These are phyloP conservation scores for Erodium trifolium DNA, from an alignment of 441 rosid species.

Conservation along the genomic window DNA sequence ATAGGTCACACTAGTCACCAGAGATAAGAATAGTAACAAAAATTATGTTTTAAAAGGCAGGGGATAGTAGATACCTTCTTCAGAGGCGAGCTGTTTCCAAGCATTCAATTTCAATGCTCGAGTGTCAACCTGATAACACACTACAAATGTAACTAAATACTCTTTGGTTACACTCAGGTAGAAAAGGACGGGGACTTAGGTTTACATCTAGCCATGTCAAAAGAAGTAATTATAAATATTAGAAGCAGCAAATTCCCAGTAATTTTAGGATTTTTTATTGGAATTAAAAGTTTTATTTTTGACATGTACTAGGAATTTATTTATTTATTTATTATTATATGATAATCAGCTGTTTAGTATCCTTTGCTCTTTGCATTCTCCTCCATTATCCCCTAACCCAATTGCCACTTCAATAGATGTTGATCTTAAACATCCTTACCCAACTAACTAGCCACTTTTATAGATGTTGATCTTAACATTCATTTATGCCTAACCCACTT, in stretches of 20 bases:
- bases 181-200: not conserved
- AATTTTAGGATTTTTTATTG: not conserved
- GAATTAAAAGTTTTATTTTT: too few relatives aligned
- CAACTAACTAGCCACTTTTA: too few relatives aligned
- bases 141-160: slow-evolving; percentile 14
- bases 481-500: too few relatives aligned
- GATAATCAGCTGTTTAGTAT: too few relatives aligned
- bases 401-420: too few relatives aligned
- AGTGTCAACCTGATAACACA: slow-evolving; percentile 59
- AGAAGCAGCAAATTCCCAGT: not conserved
- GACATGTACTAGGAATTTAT: too few relatives aligned
- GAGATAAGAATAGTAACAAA: not conserved
- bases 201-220: not conserved
- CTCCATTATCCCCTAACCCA: too few relatives aligned
- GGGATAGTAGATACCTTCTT: slow-evolving; percentile 50
- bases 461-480: too few relatives aligned
- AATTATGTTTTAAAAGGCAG: not conserved
- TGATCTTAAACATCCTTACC: too few relatives aligned
- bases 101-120: slow-evolving; percentile 68
- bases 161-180: not conserved
- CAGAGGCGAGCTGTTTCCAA: slow-evolving; percentile 83
- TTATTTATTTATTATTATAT: too few relatives aligned
- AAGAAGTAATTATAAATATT: not conserved
- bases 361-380: too few relatives aligned
- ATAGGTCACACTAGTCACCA: not conserved